phyloP scores from a whole-genome alignment of 73 alveolate genomes.

The Paramecium caudatum region DNA sequence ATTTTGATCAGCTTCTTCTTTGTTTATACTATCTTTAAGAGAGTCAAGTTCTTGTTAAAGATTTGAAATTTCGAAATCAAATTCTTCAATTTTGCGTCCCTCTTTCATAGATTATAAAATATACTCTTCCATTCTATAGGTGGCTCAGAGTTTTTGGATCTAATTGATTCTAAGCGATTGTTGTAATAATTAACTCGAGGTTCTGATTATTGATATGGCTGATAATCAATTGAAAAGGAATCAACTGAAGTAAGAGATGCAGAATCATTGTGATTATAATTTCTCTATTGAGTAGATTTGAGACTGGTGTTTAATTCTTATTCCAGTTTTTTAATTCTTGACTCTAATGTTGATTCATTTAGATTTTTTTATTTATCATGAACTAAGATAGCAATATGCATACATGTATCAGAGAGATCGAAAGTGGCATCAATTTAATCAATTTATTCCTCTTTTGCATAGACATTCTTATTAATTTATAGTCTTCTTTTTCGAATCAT shows the following conservation, averaged over 20 bases:
- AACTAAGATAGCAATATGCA: no score
- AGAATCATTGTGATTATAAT: background rate
- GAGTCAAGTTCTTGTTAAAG: conserved; percentile 32
- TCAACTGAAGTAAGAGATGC: conserved; percentile 47
- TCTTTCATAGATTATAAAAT: background rate
- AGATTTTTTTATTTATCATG: background rate
- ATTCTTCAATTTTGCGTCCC: conserved; percentile 23
- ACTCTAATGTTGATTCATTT: conserved; percentile 19
- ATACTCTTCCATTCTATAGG: conserved; percentile 44
- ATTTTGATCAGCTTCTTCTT: conserved; percentile 14
- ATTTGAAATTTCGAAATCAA: conserved; percentile 46
- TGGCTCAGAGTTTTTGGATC: conserved; percentile 28
- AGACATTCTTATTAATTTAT: conserved; percentile 15
- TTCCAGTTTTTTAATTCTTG: conserved; percentile 41
- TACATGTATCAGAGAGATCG: conserved; percentile 61
- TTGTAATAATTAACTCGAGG: conserved; percentile 1
- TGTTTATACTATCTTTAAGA: background rate
- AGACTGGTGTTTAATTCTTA: conserved; percentile 16
- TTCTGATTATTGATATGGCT: conserved; percentile 2
- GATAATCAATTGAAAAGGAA: conserved; percentile 14
- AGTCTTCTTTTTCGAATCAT: conserved; percentile 1
- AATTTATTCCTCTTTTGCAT: conserved; percentile 12
- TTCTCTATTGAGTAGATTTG: conserved; percentile 12
- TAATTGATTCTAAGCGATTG: conserved; percentile 1
- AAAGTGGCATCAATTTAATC: conserved; percentile 51